Evolutionary conservation across 768 basidiomycete genomes (phyloP).

Genomic region (Trametes maxima): DNA sequence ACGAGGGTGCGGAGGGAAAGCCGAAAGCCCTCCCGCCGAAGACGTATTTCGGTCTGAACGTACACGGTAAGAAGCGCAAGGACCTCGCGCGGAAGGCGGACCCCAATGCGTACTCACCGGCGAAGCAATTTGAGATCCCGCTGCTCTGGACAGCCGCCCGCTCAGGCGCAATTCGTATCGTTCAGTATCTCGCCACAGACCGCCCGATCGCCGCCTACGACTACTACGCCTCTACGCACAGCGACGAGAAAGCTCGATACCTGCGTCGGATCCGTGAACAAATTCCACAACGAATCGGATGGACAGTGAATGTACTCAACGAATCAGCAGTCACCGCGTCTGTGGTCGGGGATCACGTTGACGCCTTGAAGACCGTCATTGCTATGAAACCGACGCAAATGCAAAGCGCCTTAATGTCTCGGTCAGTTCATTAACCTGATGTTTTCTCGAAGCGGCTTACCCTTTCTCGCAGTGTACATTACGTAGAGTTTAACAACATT

Average conservation of each 20-base stretch:
- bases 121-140: constrained; percentile 9
- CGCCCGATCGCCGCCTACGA: constrained; percentile 53
- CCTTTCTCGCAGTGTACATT: background rate
- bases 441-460: background rate
- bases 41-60: constrained; percentile 60
- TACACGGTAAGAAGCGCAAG: constrained; percentile 63
- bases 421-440: constrained; percentile 35
- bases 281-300: constrained; percentile 55
- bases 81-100: constrained; percentile 56
- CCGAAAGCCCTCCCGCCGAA: constrained; percentile 35
- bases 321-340: constrained; percentile 56
- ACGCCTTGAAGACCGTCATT: constrained; percentile 48
- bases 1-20: constrained; percentile 19
- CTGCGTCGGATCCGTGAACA: constrained; percentile 42
- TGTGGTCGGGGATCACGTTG: constrained; percentile 39
- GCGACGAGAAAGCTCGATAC: constrained; percentile 45
- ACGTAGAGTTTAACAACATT: constrained; percentile 44
- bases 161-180: constrained; percentile 32
- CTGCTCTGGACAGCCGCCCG: constrained; percentile 50
- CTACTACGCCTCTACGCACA: constrained; percentile 47
- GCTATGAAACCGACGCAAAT: constrained; percentile 45
- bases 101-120: constrained; percentile 40
- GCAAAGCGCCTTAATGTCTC: constrained; percentile 43
- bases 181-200: constrained; percentile 52
- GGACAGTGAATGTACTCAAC: constrained; percentile 47